A percentile compares a stretch with the other conserved stretches of the same genome.
Evolutionary conservation across 805 yeast species (phyloP).

Genomic region (Nakazawaea ambrosiae): DNA sequence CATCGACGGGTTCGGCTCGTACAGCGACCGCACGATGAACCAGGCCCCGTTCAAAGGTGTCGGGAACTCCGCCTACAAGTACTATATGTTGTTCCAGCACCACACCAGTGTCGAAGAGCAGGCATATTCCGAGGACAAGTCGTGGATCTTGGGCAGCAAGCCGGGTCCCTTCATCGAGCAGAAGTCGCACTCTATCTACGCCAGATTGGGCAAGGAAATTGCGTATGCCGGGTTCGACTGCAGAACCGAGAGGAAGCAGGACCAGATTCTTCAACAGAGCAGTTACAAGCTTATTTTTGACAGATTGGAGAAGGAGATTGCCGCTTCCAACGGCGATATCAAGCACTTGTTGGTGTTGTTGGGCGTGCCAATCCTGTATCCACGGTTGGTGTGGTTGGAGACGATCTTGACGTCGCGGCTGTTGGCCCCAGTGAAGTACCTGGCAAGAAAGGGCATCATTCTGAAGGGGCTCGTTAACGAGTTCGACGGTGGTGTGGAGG

Average conservation of each 20-base stretch:
- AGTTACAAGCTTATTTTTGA: constrained; percentile 59
- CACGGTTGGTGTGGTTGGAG: constrained; percentile 90
- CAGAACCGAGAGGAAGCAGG: constrained; percentile 77
- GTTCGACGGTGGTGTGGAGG: constrained; percentile 87
- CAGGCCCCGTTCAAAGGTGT: constrained; percentile 61
- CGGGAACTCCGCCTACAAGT: constrained; percentile 76
- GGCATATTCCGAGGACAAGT: constrained; percentile 32
- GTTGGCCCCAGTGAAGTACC: constrained; percentile 55
- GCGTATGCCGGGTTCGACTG: constrained; percentile 83
- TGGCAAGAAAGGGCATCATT: constrained; percentile 56
- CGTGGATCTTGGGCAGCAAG: constrained; percentile 55
- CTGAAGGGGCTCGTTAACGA: constrained; percentile 77
- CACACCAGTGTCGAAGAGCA: constrained; percentile 47
- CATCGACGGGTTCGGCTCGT: constrained; percentile 94
- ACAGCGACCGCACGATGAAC: constrained; percentile 66
- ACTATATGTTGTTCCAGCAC: constrained; percentile 89
- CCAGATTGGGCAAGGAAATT: constrained; percentile 68
- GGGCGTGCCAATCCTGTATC: constrained; percentile 94
- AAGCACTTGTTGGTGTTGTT: constrained; percentile 77
- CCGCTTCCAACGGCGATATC: constrained; percentile 40
- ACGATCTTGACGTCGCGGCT: constrained; percentile 55
- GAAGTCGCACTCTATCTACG: constrained; percentile 58
- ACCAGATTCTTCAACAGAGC: constrained; percentile 42
- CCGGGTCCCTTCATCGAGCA: constrained; percentile 68
- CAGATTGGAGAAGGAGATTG: constrained; percentile 51